phyloP scores from a whole-genome alignment of 176 grass and related monocot genomes.

The Aegilops longissima region DNA sequence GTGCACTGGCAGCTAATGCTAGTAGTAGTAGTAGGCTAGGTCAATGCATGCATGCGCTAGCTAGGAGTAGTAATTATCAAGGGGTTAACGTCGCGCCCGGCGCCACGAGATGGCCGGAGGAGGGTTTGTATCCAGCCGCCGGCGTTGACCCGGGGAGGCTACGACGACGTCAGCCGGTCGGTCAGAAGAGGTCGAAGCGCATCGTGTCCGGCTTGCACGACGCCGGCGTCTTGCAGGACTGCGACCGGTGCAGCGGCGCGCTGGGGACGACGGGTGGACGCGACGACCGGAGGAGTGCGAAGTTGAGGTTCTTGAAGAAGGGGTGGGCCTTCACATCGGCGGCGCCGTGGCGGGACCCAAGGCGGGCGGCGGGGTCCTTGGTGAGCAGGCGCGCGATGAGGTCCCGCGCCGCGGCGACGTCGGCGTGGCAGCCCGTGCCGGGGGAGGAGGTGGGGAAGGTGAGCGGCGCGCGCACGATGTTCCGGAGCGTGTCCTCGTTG shows the following conservation, averaged over 20 bases:
- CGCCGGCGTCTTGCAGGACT: slow-evolving; percentile 44
- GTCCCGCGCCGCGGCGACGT: slow-evolving; percentile 36
- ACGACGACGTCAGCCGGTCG: background rate
- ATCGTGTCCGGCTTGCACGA: background rate
- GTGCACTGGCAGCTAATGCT: background rate
- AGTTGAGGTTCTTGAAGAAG: slow-evolving; percentile 71
- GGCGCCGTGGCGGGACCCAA: slow-evolving; percentile 62
- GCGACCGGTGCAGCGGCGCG: slow-evolving; percentile 29
- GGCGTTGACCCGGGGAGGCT: background rate
- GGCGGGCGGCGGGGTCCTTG: slow-evolving; percentile 62
- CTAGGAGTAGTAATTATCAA: background rate
- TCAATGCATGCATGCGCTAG: slow-evolving; percentile 30
- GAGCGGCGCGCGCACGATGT: slow-evolving; percentile 64
- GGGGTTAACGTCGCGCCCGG: slow-evolving; percentile 2
- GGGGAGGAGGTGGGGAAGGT: slow-evolving; percentile 31
- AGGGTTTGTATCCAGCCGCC: background rate
- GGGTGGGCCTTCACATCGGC: slow-evolving; percentile 75
- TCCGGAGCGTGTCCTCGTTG: slow-evolving; percentile 66
- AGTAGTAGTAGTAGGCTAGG: background rate
- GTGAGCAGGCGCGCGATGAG: slow-evolving; percentile 61
- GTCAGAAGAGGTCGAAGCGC: slow-evolving; percentile 50
- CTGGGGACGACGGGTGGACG: slow-evolving; percentile 69
- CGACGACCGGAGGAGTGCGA: slow-evolving; percentile 65
- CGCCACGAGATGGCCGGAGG: background rate
- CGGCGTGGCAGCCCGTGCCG: background rate